Percentiles rank a stretch among this genome's conserved stretches.
phyloP scores from a whole-genome alignment of 176 grass and related monocot genomes.

The Elaeis guineensis region DNA sequence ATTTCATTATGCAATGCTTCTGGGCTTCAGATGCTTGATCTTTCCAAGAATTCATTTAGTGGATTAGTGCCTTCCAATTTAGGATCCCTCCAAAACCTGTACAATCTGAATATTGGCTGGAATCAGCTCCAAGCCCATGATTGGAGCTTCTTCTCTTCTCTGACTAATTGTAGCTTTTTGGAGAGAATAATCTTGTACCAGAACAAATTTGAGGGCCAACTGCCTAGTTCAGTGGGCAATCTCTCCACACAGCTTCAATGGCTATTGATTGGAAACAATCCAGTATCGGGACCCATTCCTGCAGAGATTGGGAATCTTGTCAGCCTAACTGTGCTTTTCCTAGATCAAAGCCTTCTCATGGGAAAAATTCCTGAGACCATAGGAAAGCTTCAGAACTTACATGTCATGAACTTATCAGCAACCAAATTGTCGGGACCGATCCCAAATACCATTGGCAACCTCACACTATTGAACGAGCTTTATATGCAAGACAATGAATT shows the following conservation, averaged over 20 bases:
- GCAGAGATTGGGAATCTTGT: conserved; percentile 8
- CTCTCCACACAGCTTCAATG: neutral
- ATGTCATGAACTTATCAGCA: neutral
- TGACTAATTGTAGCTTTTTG: conserved; percentile 1
- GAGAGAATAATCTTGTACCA: neutral
- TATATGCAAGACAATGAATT: neutral
- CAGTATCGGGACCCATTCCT: conserved; percentile 11
- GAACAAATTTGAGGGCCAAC: neutral
- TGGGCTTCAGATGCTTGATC: neutral
- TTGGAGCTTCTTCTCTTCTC: conserved; percentile 4
- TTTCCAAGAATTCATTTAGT: neutral
- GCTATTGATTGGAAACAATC: neutral
- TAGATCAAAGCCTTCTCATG: neutral
- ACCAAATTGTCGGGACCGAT: conserved; percentile 12
- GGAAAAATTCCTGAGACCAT: conserved; percentile 5
- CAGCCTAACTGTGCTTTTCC: neutral
- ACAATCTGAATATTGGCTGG: rapidly evolving
- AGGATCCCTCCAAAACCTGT: neutral
- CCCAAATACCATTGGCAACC: conserved; percentile 12
- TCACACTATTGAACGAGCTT: neutral
- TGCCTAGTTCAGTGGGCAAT: conserved; percentile 9
- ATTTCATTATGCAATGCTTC: neutral
- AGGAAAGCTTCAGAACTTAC: neutral
- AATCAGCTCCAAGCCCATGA: neutral
- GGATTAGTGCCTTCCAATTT: neutral